Evolutionary conservation across 1,139 yeast genomes (phyloP), one percentile per base, ranked within the genome.

Genomic region (Hansenula lynferdii): DNA sequence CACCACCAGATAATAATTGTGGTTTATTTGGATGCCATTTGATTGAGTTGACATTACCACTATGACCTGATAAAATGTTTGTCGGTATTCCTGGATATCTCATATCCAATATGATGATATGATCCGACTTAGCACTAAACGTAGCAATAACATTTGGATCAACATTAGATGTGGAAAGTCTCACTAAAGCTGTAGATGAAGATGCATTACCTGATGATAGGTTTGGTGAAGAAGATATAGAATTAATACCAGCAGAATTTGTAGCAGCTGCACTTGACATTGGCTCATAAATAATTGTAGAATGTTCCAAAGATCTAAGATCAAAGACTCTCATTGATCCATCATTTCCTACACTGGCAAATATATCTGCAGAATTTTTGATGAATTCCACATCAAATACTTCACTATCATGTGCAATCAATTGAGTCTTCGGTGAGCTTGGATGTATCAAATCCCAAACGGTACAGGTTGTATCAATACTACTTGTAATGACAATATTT

Each of bases 381-480:
- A 89, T 67, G 60, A 89, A 92, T 49, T 85, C 77, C 18, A 90
- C 97, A 59, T 92, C 98, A 58, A 80, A 87, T 5, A 92, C 98
- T 60, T 90, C 97, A 43, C 84, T 80, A 58, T 92, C 98, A 61
- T 92, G 98, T 0, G 98, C 98, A 50, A 92, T 92, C 37, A 92
- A 69, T 63, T 92, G 97, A 1, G 98, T 90, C 56, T 84, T 85
- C 17, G 95, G 95, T 6, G 73, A 60, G 37, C 70, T 73, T 9
- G 78, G 70, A 36, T 67, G 61, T 25, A 67, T 70, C 31, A 87
- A 64, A 61, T 92, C 97, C 97, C 98, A 92, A 4, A 89, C 81
- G 0, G 97, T 90, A 62, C 98, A 92, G 1, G 98, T 92, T 1
- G 98, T 92, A 61, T 92, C 98, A 10, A 92, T 87, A 23, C 94